phyloP scores from a whole-genome alignment of 306 rosid genomes.

The Cucurbita moschata region DNA sequence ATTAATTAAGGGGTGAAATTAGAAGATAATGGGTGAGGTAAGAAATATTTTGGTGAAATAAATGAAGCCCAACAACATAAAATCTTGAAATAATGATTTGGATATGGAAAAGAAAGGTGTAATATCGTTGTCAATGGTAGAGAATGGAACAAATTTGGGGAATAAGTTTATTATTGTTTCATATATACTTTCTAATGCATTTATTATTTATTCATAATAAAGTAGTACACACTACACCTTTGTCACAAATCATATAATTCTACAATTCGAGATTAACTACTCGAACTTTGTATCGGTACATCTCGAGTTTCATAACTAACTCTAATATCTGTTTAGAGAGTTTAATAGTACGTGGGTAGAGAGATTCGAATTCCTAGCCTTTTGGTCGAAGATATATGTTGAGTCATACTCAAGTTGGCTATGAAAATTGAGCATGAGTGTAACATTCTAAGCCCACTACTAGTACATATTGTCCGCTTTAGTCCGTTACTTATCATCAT shows the following conservation, averaged over 20 bases:
- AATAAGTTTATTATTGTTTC: slow-evolving; percentile 6
- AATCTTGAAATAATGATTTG: slow-evolving; percentile 26
- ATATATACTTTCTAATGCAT: slow-evolving; percentile 20
- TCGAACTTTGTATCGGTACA: background rate
- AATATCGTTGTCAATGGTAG: slow-evolving; percentile 32
- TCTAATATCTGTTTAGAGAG: no score
- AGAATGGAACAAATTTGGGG: slow-evolving; percentile 29
- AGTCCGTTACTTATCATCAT: no score
- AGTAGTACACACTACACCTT: background rate
- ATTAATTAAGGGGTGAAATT: slow-evolving; percentile 1
- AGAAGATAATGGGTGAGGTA: background rate
- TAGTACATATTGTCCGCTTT: no score
- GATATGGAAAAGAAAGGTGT: slow-evolving; percentile 18
- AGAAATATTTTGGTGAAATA: slow-evolving; percentile 31
- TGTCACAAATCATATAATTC: background rate
- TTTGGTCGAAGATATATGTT: no score
- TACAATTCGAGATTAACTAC: background rate
- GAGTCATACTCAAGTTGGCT: no score
- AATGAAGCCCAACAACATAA: slow-evolving; percentile 29
- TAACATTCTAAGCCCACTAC: no score
- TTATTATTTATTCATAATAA: slow-evolving; percentile 21
- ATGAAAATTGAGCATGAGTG: no score
- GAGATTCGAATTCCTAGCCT: no score
- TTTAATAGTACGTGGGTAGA: no score
- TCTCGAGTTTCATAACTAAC: no score